A percentile compares a stretch with the other conserved stretches of the same genome.
These are phyloP conservation scores for Aspergillus affinis DNA, from an alignment of 495 filamentous ascomycete genomes.

Conservation along the genomic window DNA sequence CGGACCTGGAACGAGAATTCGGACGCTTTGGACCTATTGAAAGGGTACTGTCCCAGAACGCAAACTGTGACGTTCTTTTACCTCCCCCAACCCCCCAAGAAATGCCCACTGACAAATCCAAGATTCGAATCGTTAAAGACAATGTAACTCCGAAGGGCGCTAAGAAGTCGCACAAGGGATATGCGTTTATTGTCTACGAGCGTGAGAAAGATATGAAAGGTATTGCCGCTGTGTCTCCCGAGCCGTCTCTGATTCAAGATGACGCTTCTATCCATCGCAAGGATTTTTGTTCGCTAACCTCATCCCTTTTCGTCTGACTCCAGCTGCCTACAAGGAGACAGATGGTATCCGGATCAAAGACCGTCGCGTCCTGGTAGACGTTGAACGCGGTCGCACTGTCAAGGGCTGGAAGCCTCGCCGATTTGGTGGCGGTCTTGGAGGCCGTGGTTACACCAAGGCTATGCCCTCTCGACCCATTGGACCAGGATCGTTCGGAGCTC, in stretches of 20 bases:
- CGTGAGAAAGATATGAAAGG: constrained; percentile 99
- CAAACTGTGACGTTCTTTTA: neutral
- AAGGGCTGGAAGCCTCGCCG: constrained; percentile 92
- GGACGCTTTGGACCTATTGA: constrained; percentile 93
- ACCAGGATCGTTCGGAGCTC: constrained; percentile 54
- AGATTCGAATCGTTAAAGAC: constrained; percentile 83
- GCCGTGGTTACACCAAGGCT: constrained; percentile 88
- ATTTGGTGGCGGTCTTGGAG: constrained; percentile 88
- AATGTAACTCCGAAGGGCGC: constrained; percentile 70
- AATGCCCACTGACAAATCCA: constrained; percentile 16
- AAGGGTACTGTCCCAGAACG: constrained; percentile 51
- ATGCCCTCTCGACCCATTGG: constrained; percentile 69
- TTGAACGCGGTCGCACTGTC: constrained; percentile 93
- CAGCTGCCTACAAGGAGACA: constrained; percentile 80
- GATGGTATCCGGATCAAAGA: constrained; percentile 93
- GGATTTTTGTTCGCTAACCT: constrained; percentile 32
- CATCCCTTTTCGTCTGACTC: constrained; percentile 22
- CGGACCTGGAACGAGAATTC: constrained; percentile 93
- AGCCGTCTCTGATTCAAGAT: constrained; percentile 6
- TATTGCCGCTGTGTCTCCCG: constrained; percentile 49
- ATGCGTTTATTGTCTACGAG: constrained; percentile 97
- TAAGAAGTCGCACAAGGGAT: constrained; percentile 85
- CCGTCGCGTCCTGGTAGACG: constrained; percentile 88
- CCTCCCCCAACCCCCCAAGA: constrained; percentile 1
- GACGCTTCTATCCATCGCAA: constrained; percentile 4